Base-by-base conservation (phyloP, 345 rosid genomes). In the Excoecaria cochinchinensis region DNA sequence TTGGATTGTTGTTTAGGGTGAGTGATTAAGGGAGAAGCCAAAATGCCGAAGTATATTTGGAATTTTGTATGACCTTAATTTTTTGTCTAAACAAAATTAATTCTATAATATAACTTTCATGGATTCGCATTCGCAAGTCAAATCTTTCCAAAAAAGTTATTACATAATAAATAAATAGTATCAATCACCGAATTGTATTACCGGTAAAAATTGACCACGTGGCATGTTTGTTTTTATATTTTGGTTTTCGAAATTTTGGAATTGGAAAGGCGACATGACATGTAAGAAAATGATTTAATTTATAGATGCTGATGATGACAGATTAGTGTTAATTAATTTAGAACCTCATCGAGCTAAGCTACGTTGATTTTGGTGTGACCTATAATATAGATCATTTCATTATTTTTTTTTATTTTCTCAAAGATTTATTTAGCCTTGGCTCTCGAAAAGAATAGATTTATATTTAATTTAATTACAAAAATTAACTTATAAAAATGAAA, bases 121-220 rank as follows among this genome's bases (percentile, higher is more conserved):
- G 46, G 70, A 70, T 62, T n/a, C 71, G 67, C 77, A 70, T 62
- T 25, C 71, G 67, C 77, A 71, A 68, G 71, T 61, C 74, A 38
- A 71, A 68, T 60, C 47, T 69, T 22, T 68, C 31, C 5, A 3
- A 3, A 31, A 38, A 16, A 52, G 69, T 22, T 3, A 22, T 19
- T 55, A 6, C 22, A 53, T 25, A 38, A 5, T 24, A 11, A 59
- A 0, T 62, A 50, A 68, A 47, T 48, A 59, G 16, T 59, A 25
- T 4, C 53, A 11, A 50, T 70, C 46, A 42, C 53, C 47, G 22
- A 36, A 25, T 24, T 50, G 21, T 39, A 59, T 73, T 25, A 61
- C 63, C 50, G 25, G 12, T 16, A 55, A n/a, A 25, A 9, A 25
- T 39, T 13, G 16, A 40, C 63, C 70, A 72, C 64, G 69, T 59